Evolutionary conservation across 352 stramenopile genomes (phyloP).

Genomic region (Elongisporangium senticosum): DNA sequence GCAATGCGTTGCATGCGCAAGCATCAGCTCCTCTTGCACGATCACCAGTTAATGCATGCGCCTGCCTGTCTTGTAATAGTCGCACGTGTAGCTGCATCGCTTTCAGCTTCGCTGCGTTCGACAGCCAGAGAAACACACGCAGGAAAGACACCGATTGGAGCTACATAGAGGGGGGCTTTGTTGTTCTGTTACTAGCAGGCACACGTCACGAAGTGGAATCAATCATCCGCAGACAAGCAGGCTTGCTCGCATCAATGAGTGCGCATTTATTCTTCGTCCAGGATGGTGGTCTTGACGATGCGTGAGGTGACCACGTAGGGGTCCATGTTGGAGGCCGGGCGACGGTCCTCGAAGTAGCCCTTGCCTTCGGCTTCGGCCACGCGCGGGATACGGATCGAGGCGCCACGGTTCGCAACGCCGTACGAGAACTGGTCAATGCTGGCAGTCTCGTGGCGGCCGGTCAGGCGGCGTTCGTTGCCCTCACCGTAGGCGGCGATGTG

Average conservation of each 20-base stretch:
- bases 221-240: not conserved
- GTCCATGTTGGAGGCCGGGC: constrained; percentile 97
- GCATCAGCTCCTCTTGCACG: not conserved
- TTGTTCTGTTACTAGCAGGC: constrained; percentile 14
- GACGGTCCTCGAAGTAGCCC: constrained; percentile 94
- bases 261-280: constrained; percentile 55
- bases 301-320: constrained; percentile 96
- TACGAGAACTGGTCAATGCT: constrained; percentile 96
- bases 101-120: not conserved
- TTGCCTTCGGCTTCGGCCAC: constrained; percentile 90
- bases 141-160: not conserved
- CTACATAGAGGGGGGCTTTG: not conserved
- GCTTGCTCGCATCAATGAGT: not conserved
- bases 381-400: constrained; percentile 91
- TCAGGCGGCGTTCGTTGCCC: constrained; percentile 96
- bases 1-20: not conserved
- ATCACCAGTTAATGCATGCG: not conserved
- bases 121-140: not conserved
- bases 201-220: not conserved
- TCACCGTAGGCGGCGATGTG: constrained; percentile 96
- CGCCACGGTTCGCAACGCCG: constrained; percentile 96
- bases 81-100: not conserved
- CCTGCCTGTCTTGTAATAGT: not conserved
- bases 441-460: constrained; percentile 94
- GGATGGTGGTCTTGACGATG: constrained; percentile 96